phyloP scores from a whole-genome alignment of 768 basidiomycete genomes.

The Dioszegia hungarica region DNA sequence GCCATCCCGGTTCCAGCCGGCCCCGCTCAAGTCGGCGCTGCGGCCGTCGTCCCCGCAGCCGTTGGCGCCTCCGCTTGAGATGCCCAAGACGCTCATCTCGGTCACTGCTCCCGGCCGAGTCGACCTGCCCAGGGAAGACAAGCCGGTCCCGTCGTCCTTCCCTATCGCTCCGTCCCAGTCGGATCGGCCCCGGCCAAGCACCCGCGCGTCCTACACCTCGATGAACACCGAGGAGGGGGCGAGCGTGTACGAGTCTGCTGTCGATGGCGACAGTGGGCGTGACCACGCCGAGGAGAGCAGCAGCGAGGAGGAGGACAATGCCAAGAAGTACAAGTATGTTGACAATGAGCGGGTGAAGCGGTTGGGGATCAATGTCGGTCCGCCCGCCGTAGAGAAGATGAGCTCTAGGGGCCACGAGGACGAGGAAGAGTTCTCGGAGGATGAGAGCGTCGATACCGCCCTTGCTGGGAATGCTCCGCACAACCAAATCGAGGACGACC shows the following conservation, averaged over 20 bases:
- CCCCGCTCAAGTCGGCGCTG: constrained; percentile 45
- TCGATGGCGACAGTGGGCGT: constrained; percentile 26
- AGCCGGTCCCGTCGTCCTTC: constrained; percentile 9
- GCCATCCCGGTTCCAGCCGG: constrained; percentile 35
- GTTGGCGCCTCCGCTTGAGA: constrained; percentile 12
- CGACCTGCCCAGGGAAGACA: constrained; percentile 18
- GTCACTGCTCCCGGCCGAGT: constrained; percentile 45
- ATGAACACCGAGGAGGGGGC: constrained; percentile 30
- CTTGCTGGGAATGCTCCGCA: not conserved
- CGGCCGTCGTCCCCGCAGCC: constrained; percentile 38
- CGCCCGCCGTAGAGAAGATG: constrained; percentile 11
- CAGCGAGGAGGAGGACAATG: constrained; percentile 24
- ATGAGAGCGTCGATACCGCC: constrained; percentile 19
- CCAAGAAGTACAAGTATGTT: constrained; percentile 33
- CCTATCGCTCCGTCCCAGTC: constrained; percentile 8
- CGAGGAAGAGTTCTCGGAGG: constrained; percentile 1
- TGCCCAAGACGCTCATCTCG: constrained; percentile 30
- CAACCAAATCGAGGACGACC: constrained; percentile 4
- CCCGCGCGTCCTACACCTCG: constrained; percentile 29
- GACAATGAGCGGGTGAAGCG: constrained; percentile 36
- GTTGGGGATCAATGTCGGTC: constrained; percentile 22
- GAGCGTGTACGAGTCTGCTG: constrained; percentile 44
- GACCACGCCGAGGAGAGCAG: constrained; percentile 15
- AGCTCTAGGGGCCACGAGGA: not conserved
- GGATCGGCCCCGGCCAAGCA: constrained; percentile 10